A percentile compares a stretch with the other conserved stretches of the same genome.
phyloP scores from a whole-genome alignment of 331 rosid genomes.

The Acacia pycnantha region DNA sequence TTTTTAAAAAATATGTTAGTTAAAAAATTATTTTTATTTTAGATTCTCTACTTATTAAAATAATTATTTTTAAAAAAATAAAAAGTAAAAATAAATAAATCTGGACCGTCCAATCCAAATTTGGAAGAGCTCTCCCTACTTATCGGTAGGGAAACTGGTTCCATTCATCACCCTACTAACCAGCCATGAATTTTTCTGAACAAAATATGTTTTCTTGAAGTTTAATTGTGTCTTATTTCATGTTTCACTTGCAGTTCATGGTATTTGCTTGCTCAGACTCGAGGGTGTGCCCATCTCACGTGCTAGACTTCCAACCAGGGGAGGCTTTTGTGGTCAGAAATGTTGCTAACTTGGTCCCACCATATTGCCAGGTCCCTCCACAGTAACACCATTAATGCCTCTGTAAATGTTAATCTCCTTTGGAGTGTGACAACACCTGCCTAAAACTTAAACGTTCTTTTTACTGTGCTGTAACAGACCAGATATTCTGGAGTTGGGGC shows the following conservation, averaged over 20 bases:
- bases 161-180: not conserved
- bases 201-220: not conserved
- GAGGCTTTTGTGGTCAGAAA: slow-evolving; percentile 97
- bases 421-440: not conserved
- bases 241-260: slow-evolving; percentile 64
- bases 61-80: too few species aligned
- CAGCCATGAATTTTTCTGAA: not conserved
- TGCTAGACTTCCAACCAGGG: slow-evolving; percentile 91
- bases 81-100: too few species aligned
- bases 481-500: slow-evolving; percentile 75
- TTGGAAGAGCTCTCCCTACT: too few species aligned
- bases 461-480: slow-evolving; percentile 37
- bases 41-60: too few species aligned
- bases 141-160: too few species aligned
- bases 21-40: too few species aligned
- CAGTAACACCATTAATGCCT: not conserved
- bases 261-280: slow-evolving; percentile 99
- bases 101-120: too few species aligned
- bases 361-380: slow-evolving; percentile 51
- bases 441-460: not conserved
- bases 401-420: not conserved
- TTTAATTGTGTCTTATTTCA: not conserved
- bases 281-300: slow-evolving; percentile 96
- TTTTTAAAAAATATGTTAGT: too few species aligned
- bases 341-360: slow-evolving; percentile 94